Evolutionary conservation across 805 yeast genomes (phyloP).

Genomic region (Saitoella complicata): DNA sequence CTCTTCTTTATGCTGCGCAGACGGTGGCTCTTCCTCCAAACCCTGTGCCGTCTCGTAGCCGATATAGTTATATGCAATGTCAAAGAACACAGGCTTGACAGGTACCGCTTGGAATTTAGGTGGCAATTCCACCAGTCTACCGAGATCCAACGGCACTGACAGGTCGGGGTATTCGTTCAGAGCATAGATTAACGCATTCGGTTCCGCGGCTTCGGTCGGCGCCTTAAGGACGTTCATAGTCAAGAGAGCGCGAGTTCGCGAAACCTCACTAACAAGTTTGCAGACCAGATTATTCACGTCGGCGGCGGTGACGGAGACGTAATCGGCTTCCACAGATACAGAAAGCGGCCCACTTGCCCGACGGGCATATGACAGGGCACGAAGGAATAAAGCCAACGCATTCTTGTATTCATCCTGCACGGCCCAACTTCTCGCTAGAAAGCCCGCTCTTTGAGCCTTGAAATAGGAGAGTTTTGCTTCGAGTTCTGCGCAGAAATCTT

Average conservation of each 20-base stretch:
- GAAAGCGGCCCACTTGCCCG: too few relatives aligned
- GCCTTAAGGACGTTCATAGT: constrained; percentile 18
- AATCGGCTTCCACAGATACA: too few relatives aligned
- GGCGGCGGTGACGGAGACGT: too few relatives aligned
- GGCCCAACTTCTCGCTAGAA: too few relatives aligned
- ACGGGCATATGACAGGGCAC: too few relatives aligned
- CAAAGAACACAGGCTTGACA: constrained; percentile 82
- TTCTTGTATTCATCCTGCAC: too few relatives aligned
- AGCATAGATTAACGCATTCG: constrained; percentile 28
- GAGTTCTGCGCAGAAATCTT: constrained; percentile 41
- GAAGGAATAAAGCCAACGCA: too few relatives aligned
- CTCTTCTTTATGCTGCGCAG: too few relatives aligned
- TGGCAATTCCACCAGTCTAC: constrained; percentile 20
- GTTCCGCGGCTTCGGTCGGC: constrained; percentile 21
- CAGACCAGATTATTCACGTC: too few relatives aligned
- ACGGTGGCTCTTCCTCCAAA: too few relatives aligned
- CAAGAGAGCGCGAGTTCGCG: too few relatives aligned
- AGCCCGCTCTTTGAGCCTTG: constrained; percentile 26
- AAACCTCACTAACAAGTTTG: too few relatives aligned
- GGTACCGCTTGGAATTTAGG: constrained; percentile 41
- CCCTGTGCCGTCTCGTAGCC: constrained; percentile 9
- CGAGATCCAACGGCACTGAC: constrained; percentile 11
- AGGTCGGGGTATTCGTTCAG: constrained; percentile 25
- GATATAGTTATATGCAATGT: constrained; percentile 73
- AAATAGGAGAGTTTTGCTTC: constrained; percentile 34